These are phyloP conservation scores for Vanilla planifolia DNA, from an alignment of 106 monocot genomes.

Conservation along the genomic window DNA sequence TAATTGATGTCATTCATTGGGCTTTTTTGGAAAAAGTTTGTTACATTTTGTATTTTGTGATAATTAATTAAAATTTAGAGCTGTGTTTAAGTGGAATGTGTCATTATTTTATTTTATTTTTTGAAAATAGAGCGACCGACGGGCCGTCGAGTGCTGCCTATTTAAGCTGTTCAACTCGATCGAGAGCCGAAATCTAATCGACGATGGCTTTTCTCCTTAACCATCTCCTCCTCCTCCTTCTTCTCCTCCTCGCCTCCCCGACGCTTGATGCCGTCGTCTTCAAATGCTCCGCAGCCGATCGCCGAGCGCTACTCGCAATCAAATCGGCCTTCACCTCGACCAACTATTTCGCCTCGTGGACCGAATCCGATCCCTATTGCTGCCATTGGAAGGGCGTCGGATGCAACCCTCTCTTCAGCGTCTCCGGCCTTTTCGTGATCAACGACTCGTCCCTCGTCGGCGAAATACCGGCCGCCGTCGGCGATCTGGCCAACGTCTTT, in stretches of 20 bases:
- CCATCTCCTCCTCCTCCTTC: neutral
- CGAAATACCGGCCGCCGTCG: constrained; percentile 15
- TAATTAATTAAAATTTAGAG: no score
- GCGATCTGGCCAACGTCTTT: constrained; percentile 20
- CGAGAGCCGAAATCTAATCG: neutral
- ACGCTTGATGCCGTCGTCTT: neutral
- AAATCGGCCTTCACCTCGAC: constrained; percentile 9
- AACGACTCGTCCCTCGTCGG: constrained; percentile 4
- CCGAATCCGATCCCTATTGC: constrained; percentile 11
- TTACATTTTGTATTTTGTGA: no score
- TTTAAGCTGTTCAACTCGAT: no score
- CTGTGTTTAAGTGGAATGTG: no score
- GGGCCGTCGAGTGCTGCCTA: no score
- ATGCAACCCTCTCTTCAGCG: constrained; percentile 15
- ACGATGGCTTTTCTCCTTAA: neutral
- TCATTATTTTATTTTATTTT: no score
- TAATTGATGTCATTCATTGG: no score
- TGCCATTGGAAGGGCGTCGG: constrained; percentile 30
- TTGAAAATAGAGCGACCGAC: no score
- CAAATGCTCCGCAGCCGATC: constrained; percentile 17
- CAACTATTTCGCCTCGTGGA: constrained; percentile 17
- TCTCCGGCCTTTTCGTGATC: constrained; percentile 18
- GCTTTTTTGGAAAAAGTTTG: no score
- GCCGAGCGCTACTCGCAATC: constrained; percentile 19
- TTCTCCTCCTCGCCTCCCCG: constrained; percentile 8